phyloP scores from a whole-genome alignment of 768 basidiomycete species.

The Cantharellus anzutake region DNA sequence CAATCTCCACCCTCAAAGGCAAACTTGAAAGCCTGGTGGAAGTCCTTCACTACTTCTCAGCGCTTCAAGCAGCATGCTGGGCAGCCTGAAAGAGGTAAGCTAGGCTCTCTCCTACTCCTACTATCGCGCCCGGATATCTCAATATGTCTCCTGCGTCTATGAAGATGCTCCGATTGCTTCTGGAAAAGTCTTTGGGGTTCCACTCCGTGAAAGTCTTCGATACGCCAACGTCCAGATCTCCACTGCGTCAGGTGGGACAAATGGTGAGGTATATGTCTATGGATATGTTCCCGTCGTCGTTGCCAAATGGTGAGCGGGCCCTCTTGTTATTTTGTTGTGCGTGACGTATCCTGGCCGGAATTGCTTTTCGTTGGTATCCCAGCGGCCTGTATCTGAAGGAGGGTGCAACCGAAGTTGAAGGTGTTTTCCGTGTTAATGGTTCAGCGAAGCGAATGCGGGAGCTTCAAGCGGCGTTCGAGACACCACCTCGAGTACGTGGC shows the following conservation, averaged over 20 bases:
- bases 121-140: not conserved
- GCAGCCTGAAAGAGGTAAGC: not conserved
- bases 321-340: conserved; percentile 1
- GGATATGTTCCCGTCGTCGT: conserved; percentile 94
- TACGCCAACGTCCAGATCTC: conserved; percentile 90
- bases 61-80: conserved; percentile 32
- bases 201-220: conserved; percentile 63
- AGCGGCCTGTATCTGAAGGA: conserved; percentile 92
- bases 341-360: not conserved
- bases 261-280: conserved; percentile 72
- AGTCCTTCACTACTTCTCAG: conserved; percentile 48
- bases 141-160: not conserved
- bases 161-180: not conserved
- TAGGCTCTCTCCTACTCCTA: not conserved
- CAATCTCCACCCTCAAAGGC: conserved; percentile 21
- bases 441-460: conserved; percentile 91
- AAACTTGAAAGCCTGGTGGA: conserved; percentile 67
- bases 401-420: conserved; percentile 73
- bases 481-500: conserved; percentile 57
- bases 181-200: conserved; percentile 54
- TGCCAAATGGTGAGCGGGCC: conserved; percentile 63
- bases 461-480: conserved; percentile 77
- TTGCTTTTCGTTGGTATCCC: conserved; percentile 3
- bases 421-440: conserved; percentile 92
- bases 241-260: conserved; percentile 47